phyloP scores from a whole-genome alignment of 2,329 filamentous ascomycete genomes.

The Xylaria sp. region DNA sequence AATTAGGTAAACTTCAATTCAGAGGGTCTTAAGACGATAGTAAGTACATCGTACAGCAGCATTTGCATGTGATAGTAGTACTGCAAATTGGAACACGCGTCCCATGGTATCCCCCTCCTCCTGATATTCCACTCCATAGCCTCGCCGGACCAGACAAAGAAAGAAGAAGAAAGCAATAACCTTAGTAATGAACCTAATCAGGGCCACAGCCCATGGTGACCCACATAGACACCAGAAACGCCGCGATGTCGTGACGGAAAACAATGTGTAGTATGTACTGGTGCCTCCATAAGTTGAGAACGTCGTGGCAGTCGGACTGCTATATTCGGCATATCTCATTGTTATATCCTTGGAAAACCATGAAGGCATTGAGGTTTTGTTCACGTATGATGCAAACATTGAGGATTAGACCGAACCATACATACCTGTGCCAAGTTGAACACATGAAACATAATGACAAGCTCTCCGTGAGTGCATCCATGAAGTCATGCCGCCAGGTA shows the following conservation, averaged over 20 bases:
- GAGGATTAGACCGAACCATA: not conserved
- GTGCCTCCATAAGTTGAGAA: not conserved
- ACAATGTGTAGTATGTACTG: too few species aligned
- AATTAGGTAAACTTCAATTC: too few species aligned
- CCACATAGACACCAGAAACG: not conserved
- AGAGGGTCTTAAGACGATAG: too few species aligned
- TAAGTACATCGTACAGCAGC: too few species aligned
- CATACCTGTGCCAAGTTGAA: not conserved
- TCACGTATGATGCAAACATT: not conserved
- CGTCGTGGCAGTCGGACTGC: not conserved
- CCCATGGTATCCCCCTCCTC: too few species aligned
- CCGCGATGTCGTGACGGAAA: not conserved
- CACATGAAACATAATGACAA: not conserved
- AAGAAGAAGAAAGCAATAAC: too few species aligned
- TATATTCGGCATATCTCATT: not conserved
- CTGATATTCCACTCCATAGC: too few species aligned
- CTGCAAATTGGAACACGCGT: too few species aligned
- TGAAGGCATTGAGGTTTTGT: not conserved
- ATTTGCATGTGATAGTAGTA: too few species aligned
- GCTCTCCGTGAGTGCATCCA: not conserved
- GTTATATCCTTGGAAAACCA: not conserved
- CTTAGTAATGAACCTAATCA: too few species aligned
- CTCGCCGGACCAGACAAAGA: too few species aligned
- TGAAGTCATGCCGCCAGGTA: not conserved
- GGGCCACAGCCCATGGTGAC: not conserved